Conservation (phyloP, 2,329 filamentous ascomycete genomes). For the Whalleya microplaca region DNA sequence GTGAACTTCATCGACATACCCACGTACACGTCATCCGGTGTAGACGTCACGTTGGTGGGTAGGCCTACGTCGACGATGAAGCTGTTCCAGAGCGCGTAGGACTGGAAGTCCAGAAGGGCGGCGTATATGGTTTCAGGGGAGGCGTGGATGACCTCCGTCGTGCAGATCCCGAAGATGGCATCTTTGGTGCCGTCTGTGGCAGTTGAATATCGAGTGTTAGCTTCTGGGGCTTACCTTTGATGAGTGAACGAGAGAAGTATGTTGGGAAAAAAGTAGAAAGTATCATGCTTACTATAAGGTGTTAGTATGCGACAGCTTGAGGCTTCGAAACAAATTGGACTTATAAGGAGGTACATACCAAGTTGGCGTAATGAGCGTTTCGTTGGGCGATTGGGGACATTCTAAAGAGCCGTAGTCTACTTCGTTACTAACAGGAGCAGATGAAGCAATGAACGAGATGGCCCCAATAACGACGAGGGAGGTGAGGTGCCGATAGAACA, state of each 20-base stretch:
- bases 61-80: slow-evolving; percentile 31
- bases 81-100: slow-evolving; percentile 33
- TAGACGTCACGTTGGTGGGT: slow-evolving; percentile 27
- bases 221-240: too few relatives aligned
- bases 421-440: slow-evolving; percentile 1
- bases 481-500: neutral
- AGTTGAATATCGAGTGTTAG: neutral
- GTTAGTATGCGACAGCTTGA: too few relatives aligned
- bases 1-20: slow-evolving; percentile 34
- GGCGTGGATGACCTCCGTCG: slow-evolving; percentile 28
- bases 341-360: neutral
- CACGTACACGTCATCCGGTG: slow-evolving; percentile 28
- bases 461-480: neutral
- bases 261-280: too few relatives aligned
- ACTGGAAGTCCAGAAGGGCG: slow-evolving; percentile 31
- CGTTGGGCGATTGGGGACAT: slow-evolving; percentile 12
- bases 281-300: neutral
- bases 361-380: slow-evolving; percentile 22
- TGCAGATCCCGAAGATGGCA: slow-evolving; percentile 31
- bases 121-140: slow-evolving; percentile 18
- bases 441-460: neutral
- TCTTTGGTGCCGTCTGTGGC: slow-evolving; percentile 28
- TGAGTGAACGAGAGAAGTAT: too few relatives aligned
- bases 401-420: slow-evolving; percentile 18
- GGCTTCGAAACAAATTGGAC: too few relatives aligned